Base-by-base conservation (phyloP, 345 rosid species). In the Salix brachista region DNA sequence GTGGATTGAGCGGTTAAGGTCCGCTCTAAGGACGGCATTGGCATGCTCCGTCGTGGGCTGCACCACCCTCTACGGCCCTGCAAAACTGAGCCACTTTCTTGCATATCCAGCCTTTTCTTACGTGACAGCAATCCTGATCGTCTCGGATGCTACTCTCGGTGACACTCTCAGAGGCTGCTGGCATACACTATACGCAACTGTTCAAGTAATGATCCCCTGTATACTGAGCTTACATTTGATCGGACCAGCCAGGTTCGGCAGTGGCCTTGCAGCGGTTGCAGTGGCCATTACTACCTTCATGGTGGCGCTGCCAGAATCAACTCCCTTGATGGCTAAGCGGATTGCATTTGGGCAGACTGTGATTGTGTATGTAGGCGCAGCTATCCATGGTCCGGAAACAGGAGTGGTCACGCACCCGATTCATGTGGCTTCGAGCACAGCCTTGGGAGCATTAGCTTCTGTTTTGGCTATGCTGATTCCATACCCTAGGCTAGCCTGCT, bases 271-370 rank as follows among this genome's bases (percentile, higher is more conserved):
- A 4, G 88, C 92, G 0, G 78, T 67, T 4, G 91, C 84, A 0
- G 95, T 87, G 81, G 89, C 91, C 2, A 8, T 89, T 28, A 81
- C 74, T 36, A 69, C 92, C 14, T 91, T 94, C 71, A 36, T 84
- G 76, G 91, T 94, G 36, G 98, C 94, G n/a, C 77, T 91, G 71
- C 98, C 98, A 1, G 85, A 78, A 77, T 90, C 90, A 34, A 88
- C 91, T 7, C 80, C 85, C 71, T 64, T 94, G 80, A 54, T 86
- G 85, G 82, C 92, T 16, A 94, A 91, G 82, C 82, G 97, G 78
- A 86, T 94, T 67, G 95, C 97, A 44, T 91, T 90, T 68, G 97
- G 97, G 67, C 97, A 91, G 86, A 82, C 85, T 14, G 94, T 91
- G 65, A 88, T 90, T 39, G 84, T 94, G 44, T 94, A 78, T 48